These are phyloP conservation scores for Elsinoe arachidis DNA, from an alignment of 2,329 filamentous ascomycete genomes.

Conservation along the genomic window DNA sequence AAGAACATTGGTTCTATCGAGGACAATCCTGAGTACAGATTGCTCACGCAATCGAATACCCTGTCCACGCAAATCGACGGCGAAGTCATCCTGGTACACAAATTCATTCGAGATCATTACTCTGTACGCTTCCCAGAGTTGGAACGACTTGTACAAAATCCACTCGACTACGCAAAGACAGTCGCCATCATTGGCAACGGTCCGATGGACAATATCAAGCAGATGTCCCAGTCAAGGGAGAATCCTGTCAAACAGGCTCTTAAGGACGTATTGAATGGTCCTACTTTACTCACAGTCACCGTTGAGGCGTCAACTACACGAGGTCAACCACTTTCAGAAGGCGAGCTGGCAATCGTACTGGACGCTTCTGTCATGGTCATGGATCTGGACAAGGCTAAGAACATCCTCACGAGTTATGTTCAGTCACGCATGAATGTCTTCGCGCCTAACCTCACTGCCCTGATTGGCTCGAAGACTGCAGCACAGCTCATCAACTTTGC, in stretches of 20 bases:
- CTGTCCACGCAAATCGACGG: constrained; percentile 88
- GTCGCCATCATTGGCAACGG: constrained; percentile 90
- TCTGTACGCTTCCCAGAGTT: constrained; percentile 88
- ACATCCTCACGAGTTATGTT: constrained; percentile 81
- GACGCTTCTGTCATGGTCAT: constrained; percentile 81
- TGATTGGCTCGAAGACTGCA: constrained; percentile 86
- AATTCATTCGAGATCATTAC: constrained; percentile 94
- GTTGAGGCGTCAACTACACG: constrained; percentile 88
- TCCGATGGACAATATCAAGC: constrained; percentile 79
- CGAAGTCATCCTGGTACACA: constrained; percentile 88
- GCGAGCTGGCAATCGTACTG: constrained; percentile 65
- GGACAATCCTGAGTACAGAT: constrained; percentile 83
- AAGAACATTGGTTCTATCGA: constrained; percentile 73
- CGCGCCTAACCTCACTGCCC: constrained; percentile 81
- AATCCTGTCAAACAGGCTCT: constrained; percentile 71
- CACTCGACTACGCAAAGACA: constrained; percentile 89
- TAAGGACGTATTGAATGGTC: constrained; percentile 74
- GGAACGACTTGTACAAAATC: constrained; percentile 80
- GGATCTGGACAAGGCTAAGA: constrained; percentile 79
- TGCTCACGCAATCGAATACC: constrained; percentile 79
- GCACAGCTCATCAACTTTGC: constrained; percentile 94
- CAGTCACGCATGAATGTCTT: constrained; percentile 96
- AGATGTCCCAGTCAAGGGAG: constrained; percentile 63
- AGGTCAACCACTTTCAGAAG: constrained; percentile 65
- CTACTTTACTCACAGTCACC: constrained; percentile 89